Conservation (phyloP, 176 grass and related monocot genomes). For the Eleusine coracana region DNA sequence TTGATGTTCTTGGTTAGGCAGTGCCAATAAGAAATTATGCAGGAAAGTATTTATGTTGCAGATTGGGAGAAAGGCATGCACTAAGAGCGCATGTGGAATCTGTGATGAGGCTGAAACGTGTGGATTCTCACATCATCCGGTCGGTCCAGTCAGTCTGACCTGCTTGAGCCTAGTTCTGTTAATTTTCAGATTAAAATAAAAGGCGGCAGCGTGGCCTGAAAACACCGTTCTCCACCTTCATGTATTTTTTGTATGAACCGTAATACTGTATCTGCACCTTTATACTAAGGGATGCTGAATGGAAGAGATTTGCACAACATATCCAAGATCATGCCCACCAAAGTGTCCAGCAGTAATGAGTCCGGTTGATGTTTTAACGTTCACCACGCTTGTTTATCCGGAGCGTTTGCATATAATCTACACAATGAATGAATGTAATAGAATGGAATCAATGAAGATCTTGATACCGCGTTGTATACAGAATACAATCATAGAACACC, state of each 20-base stretch:
- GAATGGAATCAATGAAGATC: slow-evolving; percentile 15
- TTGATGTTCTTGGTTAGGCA: not conserved
- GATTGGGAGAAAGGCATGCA: slow-evolving; percentile 57
- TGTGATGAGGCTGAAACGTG: slow-evolving; percentile 60
- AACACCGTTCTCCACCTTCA: not conserved
- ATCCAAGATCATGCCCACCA: not conserved
- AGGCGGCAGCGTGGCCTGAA: not conserved
- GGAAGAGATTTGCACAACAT: not conserved
- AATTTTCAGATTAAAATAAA: not conserved
- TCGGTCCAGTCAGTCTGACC: slow-evolving; percentile 54
- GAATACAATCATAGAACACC: slow-evolving; percentile 5
- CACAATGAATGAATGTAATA: slow-evolving; percentile 33
- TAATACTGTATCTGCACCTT: not conserved
- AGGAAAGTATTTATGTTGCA: slow-evolving; percentile 12
- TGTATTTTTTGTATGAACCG: not conserved
- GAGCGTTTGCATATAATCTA: slow-evolving; percentile 24
- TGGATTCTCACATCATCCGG: slow-evolving; percentile 34
- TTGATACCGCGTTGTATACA: not conserved
- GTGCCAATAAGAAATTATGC: not conserved
- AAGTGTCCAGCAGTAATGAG: not conserved
- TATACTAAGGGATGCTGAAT: not conserved
- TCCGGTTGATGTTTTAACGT: not conserved
- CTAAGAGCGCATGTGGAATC: slow-evolving; percentile 60
- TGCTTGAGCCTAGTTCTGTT: not conserved
- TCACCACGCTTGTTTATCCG: slow-evolving; percentile 13